A percentile compares a stretch with the other conserved stretches of the same genome.
phyloP scores from a whole-genome alignment of 2,329 filamentous ascomycete genomes.

The Phoma sp. region DNA sequence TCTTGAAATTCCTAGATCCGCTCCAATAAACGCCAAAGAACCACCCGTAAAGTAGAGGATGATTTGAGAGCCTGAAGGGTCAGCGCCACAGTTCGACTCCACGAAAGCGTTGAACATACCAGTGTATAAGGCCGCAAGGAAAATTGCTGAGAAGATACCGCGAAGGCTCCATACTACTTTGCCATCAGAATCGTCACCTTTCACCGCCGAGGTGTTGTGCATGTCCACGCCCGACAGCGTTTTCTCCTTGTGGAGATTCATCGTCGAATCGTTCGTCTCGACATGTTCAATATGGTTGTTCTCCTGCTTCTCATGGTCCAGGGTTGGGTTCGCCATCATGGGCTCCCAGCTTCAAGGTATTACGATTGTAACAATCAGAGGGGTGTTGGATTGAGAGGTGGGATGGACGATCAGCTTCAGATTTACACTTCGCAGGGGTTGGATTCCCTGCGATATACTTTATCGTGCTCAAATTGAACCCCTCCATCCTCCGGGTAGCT shows the following conservation, averaged over 20 bases:
- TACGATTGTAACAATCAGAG: background rate
- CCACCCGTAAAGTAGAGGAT: slow-evolving; percentile 46
- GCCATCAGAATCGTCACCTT: slow-evolving; percentile 52
- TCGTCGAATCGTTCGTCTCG: slow-evolving; percentile 27
- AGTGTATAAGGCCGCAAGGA: slow-evolving; percentile 49
- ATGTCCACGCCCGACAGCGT: slow-evolving; percentile 45
- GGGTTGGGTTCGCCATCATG: slow-evolving; percentile 27
- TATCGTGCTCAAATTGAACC: background rate
- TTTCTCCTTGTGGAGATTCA: slow-evolving; percentile 34
- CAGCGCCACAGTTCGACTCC: background rate
- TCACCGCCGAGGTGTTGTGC: slow-evolving; percentile 44
- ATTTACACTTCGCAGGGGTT: background rate
- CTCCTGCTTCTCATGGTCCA: slow-evolving; percentile 35
- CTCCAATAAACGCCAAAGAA: slow-evolving; percentile 40
- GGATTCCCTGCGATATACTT: slow-evolving; percentile 4
- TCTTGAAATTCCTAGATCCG: slow-evolving; percentile 32
- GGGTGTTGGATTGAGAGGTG: background rate
- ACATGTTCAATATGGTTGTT: slow-evolving; percentile 34
- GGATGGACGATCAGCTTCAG: background rate
- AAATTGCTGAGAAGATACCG: slow-evolving; percentile 46
- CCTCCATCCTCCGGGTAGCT: slow-evolving; percentile 15
- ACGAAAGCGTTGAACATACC: slow-evolving; percentile 13
- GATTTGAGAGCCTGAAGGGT: slow-evolving; percentile 39
- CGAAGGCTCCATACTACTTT: slow-evolving; percentile 47
- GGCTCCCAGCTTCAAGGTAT: background rate